phyloP scores from a whole-genome alignment of 768 basidiomycete genomes.

The Infundibulicybe gibba region DNA sequence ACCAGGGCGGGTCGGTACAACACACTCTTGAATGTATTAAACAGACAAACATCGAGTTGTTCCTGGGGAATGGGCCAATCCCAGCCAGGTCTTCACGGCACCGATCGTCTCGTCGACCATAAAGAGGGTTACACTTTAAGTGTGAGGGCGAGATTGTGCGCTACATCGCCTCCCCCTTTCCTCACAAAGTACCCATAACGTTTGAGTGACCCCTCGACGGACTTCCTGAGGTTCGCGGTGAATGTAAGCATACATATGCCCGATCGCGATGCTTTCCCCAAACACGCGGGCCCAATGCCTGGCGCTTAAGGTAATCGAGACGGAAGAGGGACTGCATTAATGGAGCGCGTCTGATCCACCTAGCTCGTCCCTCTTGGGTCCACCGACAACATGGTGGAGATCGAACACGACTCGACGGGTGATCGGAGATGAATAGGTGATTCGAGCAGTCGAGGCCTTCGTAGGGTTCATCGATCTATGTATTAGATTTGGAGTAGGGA shows the following conservation, averaged over 20 bases:
- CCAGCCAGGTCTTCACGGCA: conserved; percentile 99
- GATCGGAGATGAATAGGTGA: conserved; percentile 90
- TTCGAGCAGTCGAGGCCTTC: conserved; percentile 81
- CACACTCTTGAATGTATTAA: not conserved
- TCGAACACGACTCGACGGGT: conserved; percentile 97
- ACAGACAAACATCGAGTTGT: conserved; percentile 71
- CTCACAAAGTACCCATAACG: no score
- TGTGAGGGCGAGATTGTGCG: no score
- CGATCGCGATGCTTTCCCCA: no score
- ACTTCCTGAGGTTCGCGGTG: no score
- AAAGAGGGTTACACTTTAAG: no score
- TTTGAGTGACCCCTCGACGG: no score
- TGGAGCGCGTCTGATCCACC: conserved; percentile 70
- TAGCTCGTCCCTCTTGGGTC: conserved; percentile 95
- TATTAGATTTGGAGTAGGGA: not conserved
- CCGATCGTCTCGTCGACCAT: conserved; percentile 82
- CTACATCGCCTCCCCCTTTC: no score
- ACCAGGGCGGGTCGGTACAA: no score
- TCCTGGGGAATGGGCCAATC: conserved; percentile 98
- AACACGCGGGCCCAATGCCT: no score
- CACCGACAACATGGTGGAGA: conserved; percentile 99
- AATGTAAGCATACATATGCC: no score
- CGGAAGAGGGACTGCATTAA: not conserved
- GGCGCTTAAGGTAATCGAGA: conserved; percentile 1
- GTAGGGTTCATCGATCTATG: not conserved